phyloP scores from a whole-genome alignment of 2,329 filamentous ascomycete species.

The Epichloe brachyelytri region DNA sequence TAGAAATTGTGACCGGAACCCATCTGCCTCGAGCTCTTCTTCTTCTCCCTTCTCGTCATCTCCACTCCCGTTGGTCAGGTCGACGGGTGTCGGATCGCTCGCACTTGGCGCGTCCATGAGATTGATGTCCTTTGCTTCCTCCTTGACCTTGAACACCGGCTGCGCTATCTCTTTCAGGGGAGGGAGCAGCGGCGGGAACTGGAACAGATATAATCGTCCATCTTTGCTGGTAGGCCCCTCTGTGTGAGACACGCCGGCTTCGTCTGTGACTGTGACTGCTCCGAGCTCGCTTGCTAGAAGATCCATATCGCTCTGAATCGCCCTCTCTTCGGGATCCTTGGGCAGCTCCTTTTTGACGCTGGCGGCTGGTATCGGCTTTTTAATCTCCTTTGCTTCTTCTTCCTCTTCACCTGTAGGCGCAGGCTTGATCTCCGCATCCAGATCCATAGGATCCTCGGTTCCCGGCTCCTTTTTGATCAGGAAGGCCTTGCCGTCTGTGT shows the following conservation, averaged over 20 bases:
- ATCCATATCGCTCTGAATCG: conserved; percentile 27
- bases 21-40: conserved; percentile 20
- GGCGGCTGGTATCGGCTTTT: conserved; percentile 9
- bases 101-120: conserved; percentile 18
- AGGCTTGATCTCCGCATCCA: conserved; percentile 22
- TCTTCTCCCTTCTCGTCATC: conserved; percentile 18
- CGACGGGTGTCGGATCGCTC: conserved; percentile 18
- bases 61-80: conserved; percentile 25
- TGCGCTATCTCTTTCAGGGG: conserved; percentile 29
- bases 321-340: conserved; percentile 26
- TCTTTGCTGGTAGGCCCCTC: conserved; percentile 29
- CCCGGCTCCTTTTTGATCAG: conserved; percentile 33
- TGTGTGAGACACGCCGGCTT: conserved; percentile 15
- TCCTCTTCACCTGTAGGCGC: conserved; percentile 8
- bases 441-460: conserved; percentile 27
- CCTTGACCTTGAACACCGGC: conserved; percentile 24
- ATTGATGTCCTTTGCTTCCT: conserved; percentile 27
- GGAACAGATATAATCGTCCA: conserved; percentile 50
- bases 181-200: conserved; percentile 49
- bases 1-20: conserved; percentile 26
- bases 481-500: conserved; percentile 23
- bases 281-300: conserved; percentile 32
- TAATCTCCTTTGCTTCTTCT: conserved; percentile 11
- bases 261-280: conserved; percentile 19
- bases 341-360: conserved; percentile 13